Evolutionary conservation across 805 yeast genomes (phyloP), one percentile per base, ranked within the genome.

Genomic region (Saturnispora ahearnii): DNA sequence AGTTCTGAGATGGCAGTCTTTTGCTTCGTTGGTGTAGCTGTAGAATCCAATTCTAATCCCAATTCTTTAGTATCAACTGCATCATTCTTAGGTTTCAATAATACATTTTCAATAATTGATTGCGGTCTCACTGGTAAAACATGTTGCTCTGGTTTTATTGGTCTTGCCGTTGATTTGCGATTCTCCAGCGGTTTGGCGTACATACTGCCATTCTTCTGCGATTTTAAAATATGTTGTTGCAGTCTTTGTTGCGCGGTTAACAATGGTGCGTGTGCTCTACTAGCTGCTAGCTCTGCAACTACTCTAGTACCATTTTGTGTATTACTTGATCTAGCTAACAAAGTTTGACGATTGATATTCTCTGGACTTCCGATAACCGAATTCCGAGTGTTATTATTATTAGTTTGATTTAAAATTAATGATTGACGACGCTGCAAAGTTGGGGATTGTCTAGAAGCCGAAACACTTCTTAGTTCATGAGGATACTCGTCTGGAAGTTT

Each of bases 191-290:
- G 55, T 50, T 61, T 64, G 3, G 64, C 57, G 30, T 57, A 57
- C 31, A 67, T 52, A 30, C 59, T 59, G 5, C 72, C 72, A 46
- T 51, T 62, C 41, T 60, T 60, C 3, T 63, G 50, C 6, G 69
- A 62, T 51, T 56, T 59, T 41, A 60, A 22, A 21, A 68, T 67
- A 45, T 66, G 70, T 49, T 60, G 64, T 42, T 68, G 71, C 22
- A 68, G 51, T 46, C 71, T 56, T 48, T 66, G 69, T 37, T 65
- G 65, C 0, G 71, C 72, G 8, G 65, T 59, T 12, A 62, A 34
- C 2, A 61, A 60, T 29, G 50, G 57, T 8, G 51, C 51, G 1
- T 51, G 41, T 5, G 47, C 28, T 28, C 54, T 56, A 37, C 48
- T 60, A 3, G 57, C 44, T 5, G 65, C 61, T 13, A 58, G 55